Evolutionary conservation across 176 grass and related monocot species (phyloP).

Genomic region (Aegilops sharonensis): DNA sequence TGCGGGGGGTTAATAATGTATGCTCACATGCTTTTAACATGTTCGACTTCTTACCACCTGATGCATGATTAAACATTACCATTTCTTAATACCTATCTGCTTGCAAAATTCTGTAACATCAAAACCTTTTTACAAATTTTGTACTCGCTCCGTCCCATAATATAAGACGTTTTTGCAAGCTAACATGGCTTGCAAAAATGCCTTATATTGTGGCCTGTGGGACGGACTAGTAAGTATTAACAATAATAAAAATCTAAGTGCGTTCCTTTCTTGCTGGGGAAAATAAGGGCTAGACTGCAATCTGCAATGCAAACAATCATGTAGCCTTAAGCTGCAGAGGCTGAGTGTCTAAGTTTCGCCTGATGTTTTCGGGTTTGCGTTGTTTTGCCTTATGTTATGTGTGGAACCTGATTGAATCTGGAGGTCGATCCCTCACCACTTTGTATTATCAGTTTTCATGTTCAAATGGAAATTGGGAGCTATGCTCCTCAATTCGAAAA

Average conservation of each 20-base stretch:
- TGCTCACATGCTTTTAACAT: neutral
- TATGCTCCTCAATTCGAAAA: neutral
- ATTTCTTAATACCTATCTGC: neutral
- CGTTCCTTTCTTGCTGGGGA: neutral
- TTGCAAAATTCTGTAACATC: neutral
- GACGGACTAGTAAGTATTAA: neutral
- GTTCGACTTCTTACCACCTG: neutral
- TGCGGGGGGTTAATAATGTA: neutral
- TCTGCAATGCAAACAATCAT: neutral
- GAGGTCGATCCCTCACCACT: too few species aligned
- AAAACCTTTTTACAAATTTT: neutral
- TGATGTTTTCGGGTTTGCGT: too few species aligned
- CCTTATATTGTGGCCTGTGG: too few species aligned
- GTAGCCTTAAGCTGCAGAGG: too few species aligned
- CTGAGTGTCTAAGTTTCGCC: too few species aligned
- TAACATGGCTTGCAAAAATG: too few species aligned
- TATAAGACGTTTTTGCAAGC: too few species aligned
- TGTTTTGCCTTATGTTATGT: too few species aligned
- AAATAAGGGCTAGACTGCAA: neutral
- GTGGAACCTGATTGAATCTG: too few species aligned
- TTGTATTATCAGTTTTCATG: too few species aligned
- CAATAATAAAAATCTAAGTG: neutral
- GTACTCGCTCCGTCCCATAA: neutral
- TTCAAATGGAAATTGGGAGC: too few species aligned
- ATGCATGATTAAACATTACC: neutral